Evolutionary conservation across 208 protist species (phyloP).

Genomic region (Leishmania guyanensis): DNA sequence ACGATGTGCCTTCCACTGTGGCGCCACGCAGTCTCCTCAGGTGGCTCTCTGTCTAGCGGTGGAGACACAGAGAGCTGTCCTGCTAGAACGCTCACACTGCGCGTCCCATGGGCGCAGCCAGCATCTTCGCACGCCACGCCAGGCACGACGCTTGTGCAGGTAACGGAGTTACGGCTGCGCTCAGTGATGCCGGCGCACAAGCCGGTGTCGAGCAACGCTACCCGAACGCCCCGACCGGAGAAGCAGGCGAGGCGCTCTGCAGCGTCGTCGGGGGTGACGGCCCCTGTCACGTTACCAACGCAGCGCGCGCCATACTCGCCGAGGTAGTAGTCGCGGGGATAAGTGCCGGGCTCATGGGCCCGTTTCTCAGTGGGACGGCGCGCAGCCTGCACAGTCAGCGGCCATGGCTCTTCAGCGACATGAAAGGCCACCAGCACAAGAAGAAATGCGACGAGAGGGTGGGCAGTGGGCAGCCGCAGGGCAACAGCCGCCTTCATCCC

Average conservation of each 20-base stretch:
- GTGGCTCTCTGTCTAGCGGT: background rate
- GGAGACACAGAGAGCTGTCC: slow-evolving; percentile 34
- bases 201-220: slow-evolving; percentile 72
- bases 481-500: background rate
- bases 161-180: slow-evolving; percentile 32
- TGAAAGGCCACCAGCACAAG: background rate
- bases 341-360: background rate
- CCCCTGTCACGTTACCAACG: background rate
- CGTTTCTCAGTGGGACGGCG: background rate
- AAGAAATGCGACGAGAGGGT: background rate
- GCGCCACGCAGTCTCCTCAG: background rate
- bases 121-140: slow-evolving; percentile 62
- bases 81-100: slow-evolving; percentile 94
- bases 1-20: slow-evolving; percentile 4
- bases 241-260: slow-evolving; percentile 13
- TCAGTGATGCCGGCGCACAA: slow-evolving; percentile 29
- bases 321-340: slow-evolving; percentile 33
- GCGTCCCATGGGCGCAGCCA: slow-evolving; percentile 95
- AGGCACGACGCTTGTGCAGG: slow-evolving; percentile 69
- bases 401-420: background rate
- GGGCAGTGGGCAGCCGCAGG: background rate
- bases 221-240: slow-evolving; percentile 49
- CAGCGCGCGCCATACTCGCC: slow-evolving; percentile 19
- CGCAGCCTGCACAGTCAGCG: background rate
- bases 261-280: background rate